These are phyloP conservation scores for Diutina siamensis DNA, from an alignment of 1,139 yeast genomes.

Conservation along the genomic window DNA sequence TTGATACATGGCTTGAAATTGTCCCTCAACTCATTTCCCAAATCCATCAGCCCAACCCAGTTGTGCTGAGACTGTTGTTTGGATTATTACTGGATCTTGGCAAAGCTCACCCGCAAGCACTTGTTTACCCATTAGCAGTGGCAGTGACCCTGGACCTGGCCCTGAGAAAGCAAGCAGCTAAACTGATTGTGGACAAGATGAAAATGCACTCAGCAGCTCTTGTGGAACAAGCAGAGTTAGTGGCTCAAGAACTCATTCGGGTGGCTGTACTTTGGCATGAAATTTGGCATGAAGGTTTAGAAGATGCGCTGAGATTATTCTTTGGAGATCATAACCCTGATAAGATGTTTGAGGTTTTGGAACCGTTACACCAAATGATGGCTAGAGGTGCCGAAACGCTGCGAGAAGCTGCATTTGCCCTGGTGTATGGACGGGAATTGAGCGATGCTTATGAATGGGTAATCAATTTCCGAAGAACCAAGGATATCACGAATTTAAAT, in stretches of 20 bases:
- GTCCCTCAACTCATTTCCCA: slow-evolving; percentile 93
- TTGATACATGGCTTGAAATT: slow-evolving; percentile 93
- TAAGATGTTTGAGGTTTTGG: slow-evolving; percentile 84
- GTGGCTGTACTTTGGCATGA: slow-evolving; percentile 98
- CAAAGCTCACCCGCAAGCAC: slow-evolving; percentile 92
- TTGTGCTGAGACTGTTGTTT: slow-evolving; percentile 69
- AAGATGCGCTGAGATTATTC: slow-evolving; percentile 88
- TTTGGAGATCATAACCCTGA: slow-evolving; percentile 93
- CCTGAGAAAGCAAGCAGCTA: slow-evolving; percentile 83
- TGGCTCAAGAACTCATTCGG: slow-evolving; percentile 85
- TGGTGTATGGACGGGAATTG: slow-evolving; percentile 87
- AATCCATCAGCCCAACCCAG: slow-evolving; percentile 87
- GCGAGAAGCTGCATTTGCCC: slow-evolving; percentile 86
- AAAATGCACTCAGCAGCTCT: slow-evolving; percentile 72
- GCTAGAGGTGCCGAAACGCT: slow-evolving; percentile 86
- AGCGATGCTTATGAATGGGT: slow-evolving; percentile 95
- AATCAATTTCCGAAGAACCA: slow-evolving; percentile 68
- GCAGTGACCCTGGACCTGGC: slow-evolving; percentile 91
- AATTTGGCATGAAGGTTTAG: slow-evolving; percentile 95
- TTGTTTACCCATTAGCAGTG: slow-evolving; percentile 90
- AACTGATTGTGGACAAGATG: slow-evolving; percentile 86
- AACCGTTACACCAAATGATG: slow-evolving; percentile 76
- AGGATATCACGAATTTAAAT: slow-evolving; percentile 78
- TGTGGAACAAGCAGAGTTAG: slow-evolving; percentile 88
- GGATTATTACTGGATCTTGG: slow-evolving; percentile 82